phyloP scores from a whole-genome alignment of 345 rosid species.

The Erucastrum elatum region DNA sequence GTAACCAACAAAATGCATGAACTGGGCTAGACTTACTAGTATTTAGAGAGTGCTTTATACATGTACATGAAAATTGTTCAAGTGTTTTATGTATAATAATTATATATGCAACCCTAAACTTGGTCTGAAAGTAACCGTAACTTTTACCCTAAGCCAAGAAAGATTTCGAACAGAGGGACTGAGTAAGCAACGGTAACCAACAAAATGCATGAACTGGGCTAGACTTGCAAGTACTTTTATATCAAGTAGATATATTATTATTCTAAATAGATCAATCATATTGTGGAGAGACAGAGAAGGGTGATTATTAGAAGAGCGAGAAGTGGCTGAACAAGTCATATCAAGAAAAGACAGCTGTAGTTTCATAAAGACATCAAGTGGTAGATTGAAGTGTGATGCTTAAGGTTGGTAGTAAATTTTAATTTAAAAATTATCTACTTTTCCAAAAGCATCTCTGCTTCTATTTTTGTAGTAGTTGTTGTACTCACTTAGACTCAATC shows the following conservation, averaged over 20 bases:
- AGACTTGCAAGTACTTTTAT: not conserved
- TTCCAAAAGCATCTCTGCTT: constrained; percentile 29
- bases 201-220: constrained; percentile 6
- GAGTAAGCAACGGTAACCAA: not conserved
- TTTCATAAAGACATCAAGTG: constrained; percentile 41
- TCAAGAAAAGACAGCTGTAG: constrained; percentile 44
- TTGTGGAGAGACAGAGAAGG: constrained; percentile 18
- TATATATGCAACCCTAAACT: too few species aligned
- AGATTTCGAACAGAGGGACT: not conserved
- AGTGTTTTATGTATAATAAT: too few species aligned
- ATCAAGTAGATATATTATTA: not conserved
- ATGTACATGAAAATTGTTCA: too few species aligned
- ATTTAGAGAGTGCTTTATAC: too few species aligned
- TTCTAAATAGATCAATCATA: constrained; percentile 32
- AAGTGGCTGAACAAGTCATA: constrained; percentile 40
- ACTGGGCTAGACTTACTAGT: not conserved
- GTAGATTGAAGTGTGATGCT: constrained; percentile 40
- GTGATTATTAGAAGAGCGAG: constrained; percentile 35
- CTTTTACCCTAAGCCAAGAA: constrained; percentile 25
- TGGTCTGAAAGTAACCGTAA: not conserved
- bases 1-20: constrained; percentile 9
- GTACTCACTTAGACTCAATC: constrained; percentile 34
- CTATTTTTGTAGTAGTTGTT: constrained; percentile 34
- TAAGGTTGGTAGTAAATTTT: constrained; percentile 27
- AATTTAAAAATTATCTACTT: constrained; percentile 9